phyloP scores from a whole-genome alignment of 1,139 yeast genomes.

The Yamadazyma diddensiae region DNA sequence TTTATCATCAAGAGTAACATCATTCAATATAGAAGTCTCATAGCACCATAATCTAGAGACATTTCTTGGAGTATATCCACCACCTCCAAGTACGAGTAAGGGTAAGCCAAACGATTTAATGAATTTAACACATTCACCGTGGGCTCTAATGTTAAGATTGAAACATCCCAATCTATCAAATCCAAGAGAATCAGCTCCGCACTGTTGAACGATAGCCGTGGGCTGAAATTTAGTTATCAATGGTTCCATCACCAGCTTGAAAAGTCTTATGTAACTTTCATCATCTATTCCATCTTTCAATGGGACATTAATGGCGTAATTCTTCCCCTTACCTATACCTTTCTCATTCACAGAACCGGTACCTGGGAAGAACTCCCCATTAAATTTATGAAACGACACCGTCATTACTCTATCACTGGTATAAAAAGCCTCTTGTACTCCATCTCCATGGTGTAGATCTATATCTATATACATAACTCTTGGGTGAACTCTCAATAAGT shows the following conservation, averaged over 20 bases:
- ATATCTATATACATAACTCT: constrained; percentile 94
- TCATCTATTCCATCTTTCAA: constrained; percentile 92
- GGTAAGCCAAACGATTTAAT: constrained; percentile 88
- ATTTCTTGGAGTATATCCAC: constrained; percentile 95
- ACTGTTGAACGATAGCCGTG: constrained; percentile 84
- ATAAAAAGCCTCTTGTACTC: constrained; percentile 97
- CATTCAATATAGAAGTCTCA: constrained; percentile 85
- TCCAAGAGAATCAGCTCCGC: constrained; percentile 91
- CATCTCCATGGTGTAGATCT: constrained; percentile 98
- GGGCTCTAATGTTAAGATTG: constrained; percentile 88
- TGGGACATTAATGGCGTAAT: constrained; percentile 86
- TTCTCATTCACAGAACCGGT: constrained; percentile 88
- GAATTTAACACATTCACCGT: constrained; percentile 91
- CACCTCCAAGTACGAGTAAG: constrained; percentile 92
- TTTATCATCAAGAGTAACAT: constrained; percentile 68
- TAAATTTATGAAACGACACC: constrained; percentile 91
- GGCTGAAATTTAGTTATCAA: constrained; percentile 74
- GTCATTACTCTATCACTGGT: constrained; percentile 98
- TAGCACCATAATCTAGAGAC: constrained; percentile 94
- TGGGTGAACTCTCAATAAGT: constrained; percentile 85
- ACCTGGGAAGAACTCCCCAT: constrained; percentile 95
- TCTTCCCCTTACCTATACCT: constrained; percentile 87
- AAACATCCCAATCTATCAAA: constrained; percentile 92
- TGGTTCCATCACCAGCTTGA: constrained; percentile 85
- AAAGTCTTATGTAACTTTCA: constrained; percentile 70